A percentile compares a stretch with the other conserved stretches of the same genome.
Conservation (phyloP, 2,329 filamentous ascomycete species). For the Pyrenochaeta sp. region DNA sequence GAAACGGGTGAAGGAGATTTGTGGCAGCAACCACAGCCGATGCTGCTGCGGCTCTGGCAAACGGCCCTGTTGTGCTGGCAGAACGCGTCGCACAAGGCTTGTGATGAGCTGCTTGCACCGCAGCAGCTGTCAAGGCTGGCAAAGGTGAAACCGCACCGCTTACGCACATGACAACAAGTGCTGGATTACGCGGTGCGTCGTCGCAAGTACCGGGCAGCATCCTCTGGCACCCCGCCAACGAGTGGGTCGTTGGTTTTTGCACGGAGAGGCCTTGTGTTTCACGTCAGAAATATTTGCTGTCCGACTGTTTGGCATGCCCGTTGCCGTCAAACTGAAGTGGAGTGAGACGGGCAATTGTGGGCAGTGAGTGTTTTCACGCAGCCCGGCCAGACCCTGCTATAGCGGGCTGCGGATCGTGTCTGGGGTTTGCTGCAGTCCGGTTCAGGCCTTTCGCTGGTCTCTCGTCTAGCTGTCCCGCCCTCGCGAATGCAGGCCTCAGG, state of each 20-base stretch:
- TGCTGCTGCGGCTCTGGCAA: constrained; percentile 5
- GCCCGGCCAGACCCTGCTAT: no score
- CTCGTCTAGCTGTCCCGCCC: constrained; percentile 25
- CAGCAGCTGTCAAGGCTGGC: constrained; percentile 9
- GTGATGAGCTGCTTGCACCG: constrained; percentile 7
- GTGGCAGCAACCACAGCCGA: constrained; percentile 12
- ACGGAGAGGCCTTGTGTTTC: constrained; percentile 22
- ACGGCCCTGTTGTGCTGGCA: constrained; percentile 3
- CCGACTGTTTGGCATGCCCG: constrained; percentile 21
- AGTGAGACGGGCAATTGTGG: background rate
- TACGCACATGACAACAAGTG: constrained; percentile 20
- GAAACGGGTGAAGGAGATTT: constrained; percentile 3
- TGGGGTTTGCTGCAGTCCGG: background rate
- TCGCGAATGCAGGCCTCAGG: constrained; percentile 24
- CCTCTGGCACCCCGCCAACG: constrained; percentile 23
- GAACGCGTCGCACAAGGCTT: constrained; percentile 7
- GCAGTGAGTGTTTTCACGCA: no score
- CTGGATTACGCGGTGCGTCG: constrained; percentile 21
- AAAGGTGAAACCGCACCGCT: constrained; percentile 21
- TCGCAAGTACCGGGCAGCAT: constrained; percentile 7
- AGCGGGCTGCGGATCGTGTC: background rate
- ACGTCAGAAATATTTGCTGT: constrained; percentile 19
- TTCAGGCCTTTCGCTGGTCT: constrained; percentile 1
- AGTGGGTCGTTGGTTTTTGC: constrained; percentile 20
- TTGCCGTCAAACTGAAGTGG: background rate